Base-by-base conservation (phyloP, 352 stramenopile genomes). In the Pythium volutum region DNA sequence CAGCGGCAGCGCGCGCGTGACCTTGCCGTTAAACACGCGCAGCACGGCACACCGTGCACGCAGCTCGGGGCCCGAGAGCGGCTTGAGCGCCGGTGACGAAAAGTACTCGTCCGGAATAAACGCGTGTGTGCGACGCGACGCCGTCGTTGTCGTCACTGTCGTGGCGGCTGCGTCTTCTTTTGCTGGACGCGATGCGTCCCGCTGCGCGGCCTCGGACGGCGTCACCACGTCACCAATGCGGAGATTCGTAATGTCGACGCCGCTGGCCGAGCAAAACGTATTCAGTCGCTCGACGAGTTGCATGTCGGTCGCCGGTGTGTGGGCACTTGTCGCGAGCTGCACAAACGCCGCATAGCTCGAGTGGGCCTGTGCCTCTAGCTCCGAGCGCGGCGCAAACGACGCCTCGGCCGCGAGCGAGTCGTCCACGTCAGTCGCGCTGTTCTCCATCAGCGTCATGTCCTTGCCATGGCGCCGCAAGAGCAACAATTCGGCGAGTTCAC, bases 11-110 rank as follows among this genome's bases (percentile, higher is more conserved):
- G 88, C 83, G 9, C 88, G 84, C 27, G 81, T 60, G 18, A 97
- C 78, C 60, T 98, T 98, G 45, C 82, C 81, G 69, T 97, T 90
- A n/a, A 98, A 70, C 15, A 97, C 82, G 1, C 93, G 82, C 55
- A 99, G 73, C 43, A 99, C 75, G 1, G 93, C 84, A 65, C 95
- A 91, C 15, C 96, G 76, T 26, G 90, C 93, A 59, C 98, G 84
- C 34, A 99, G 74, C 56, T 84, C 75, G 1, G 82, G 71, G 0
- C 83, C 77, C n/a, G 65, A 69, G 20, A 93, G 65, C 10, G 56
- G 46, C 59, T 91, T 88, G 15, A 93, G 59, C 25, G 76, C 73
- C 25, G 81, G 81, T 0, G 80, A 82, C 9, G 82, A 87, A 31
- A 91, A 92, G 62, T 89, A 89, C 18, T 89, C 73, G 20, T 90